Base-by-base conservation (phyloP, 2,329 filamentous ascomycete species). In the Claviceps cyperi region DNA sequence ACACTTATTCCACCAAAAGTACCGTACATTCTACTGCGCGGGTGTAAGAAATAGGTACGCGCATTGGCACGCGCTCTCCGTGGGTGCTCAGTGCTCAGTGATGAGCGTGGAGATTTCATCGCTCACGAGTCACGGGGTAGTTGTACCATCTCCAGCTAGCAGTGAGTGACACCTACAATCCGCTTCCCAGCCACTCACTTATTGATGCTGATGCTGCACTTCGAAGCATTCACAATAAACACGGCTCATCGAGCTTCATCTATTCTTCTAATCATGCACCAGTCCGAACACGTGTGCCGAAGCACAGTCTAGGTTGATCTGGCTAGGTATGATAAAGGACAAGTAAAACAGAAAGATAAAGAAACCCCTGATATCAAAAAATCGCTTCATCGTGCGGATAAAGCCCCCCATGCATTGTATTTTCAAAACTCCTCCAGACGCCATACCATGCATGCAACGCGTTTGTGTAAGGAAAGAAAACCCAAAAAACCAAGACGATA, bases 191-290 rank as follows among this genome's bases (percentile, higher is more conserved):
- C 28, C 28, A 32, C 11, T 32, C 28, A 32, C 28, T 32, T 3
- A 32, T 32, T 9, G 9, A 32, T 32, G 28, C 28, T 32, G 9
- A 32, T 17, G 14, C 15, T 39, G 37, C 37, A 39, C 37, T 39
- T 15, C 37, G 6, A 9, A 40, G 9, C 6, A 11, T 13, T n/a
- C 39, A 21, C 14, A 6, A 43, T 13, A 9, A 43, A 11, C 1
- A 19, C 38, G 37, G 47, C 47, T 43, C 38, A 43, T 7, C 8
- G 38, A 22, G 46, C 47, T 5, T 48, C 28, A 24, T 51, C 50
- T 44, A 51, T 51, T 51, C 38, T 48, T 47, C 40, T 48, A 37
- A 44, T 48, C 40, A 45, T 48, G 15, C 28, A 40, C 50, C 50
- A 35, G 45, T 47, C 36, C 39, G 24, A 48, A 43, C 21, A 36